Conservation (phyloP, 73 alveolate species). For the Paramecium biaurelia region DNA sequence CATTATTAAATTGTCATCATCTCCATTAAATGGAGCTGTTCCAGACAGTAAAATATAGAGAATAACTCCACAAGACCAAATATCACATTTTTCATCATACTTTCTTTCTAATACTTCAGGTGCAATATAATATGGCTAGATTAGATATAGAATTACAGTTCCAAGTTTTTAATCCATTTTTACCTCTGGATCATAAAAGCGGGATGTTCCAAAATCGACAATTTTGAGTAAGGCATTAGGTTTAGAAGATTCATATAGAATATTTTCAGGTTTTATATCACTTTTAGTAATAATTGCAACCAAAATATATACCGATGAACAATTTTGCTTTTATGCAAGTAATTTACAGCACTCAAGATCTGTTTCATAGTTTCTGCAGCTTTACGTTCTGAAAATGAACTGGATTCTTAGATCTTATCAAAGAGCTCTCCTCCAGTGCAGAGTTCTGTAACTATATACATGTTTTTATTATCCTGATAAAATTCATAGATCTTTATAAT, state of each 20-base stretch:
- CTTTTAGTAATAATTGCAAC: conserved; percentile 20
- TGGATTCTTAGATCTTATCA: conserved; percentile 66
- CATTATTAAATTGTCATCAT: conserved; percentile 75
- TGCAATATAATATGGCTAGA: conserved; percentile 65
- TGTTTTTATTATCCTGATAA: conserved; percentile 65
- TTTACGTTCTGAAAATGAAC: conserved; percentile 69
- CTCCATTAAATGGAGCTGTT: conserved; percentile 78
- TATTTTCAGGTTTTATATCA: conserved; percentile 81
- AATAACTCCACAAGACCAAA: conserved; percentile 84
- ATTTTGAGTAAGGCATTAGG: conserved; percentile 57
- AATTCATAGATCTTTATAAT: conserved; percentile 75
- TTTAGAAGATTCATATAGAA: conserved; percentile 63
- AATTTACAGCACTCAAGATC: conserved; percentile 75
- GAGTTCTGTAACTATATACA: conserved; percentile 79
- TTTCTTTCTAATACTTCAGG: conserved; percentile 78
- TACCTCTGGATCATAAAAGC: conserved; percentile 55
- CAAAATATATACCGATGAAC: conserved; percentile 63
- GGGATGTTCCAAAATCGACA: conserved; percentile 63
- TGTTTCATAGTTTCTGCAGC: conserved; percentile 79
- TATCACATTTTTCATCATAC: conserved; percentile 85
- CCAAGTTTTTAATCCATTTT: conserved; percentile 67
- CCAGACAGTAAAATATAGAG: conserved; percentile 80
- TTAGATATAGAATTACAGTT: conserved; percentile 21
- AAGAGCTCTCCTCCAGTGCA: conserved; percentile 83
- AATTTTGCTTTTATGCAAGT: conserved; percentile 78